Evolutionary conservation across 2,329 filamentous ascomycete genomes (phyloP), one percentile per base, ranked within the genome.

Genomic region (Dactylellina haptotyla): DNA sequence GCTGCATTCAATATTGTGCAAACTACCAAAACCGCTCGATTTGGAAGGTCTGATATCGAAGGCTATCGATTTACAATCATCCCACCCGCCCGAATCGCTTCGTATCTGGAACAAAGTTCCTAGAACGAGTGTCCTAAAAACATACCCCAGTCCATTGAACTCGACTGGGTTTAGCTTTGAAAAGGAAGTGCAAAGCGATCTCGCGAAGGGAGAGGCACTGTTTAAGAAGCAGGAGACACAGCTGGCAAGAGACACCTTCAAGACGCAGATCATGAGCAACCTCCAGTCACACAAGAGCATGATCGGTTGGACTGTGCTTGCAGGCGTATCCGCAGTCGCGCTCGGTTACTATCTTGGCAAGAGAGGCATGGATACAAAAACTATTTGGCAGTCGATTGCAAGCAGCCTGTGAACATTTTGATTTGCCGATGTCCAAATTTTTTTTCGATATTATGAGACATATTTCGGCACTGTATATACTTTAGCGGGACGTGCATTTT

Each of bases 1-100:
- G 87, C 86, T 99, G 23, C 93, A 97, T 80, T 91, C 89, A 72
- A 89, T 91, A 34, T 86, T 99, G 10, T 92, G 91, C 43, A 97
- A 95, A 80, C 85, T 99, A 4, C 95, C 95, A 0, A 86, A 88
- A 57, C 89, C 89, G 16, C 87, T 97, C 66, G 87, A 96, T 79
- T 83, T 99, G 23, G 94, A 99, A 76, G 83, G 83, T 5, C 85
- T 97, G 58, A 90, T 99, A 75, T 79, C 83, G 16, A 84, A 85
- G 56, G 88, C 94, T 0, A 84, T 87, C 2, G 79, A 79, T 26
- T 84, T 98, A 0, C 90, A 90, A 80, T 80, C 84, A 4, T 79
- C 81, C 1, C 83, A 90, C 76, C 94, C 93, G 0, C 95, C 94
- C 0, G 87, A 92, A 76, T 84, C 83, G 0, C 83, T 99, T 4